Evolutionary conservation across 2,329 filamentous ascomycete genomes (phyloP), one percentile per base, ranked within the genome.

Genomic region (Aspergillus hiratsukae): DNA sequence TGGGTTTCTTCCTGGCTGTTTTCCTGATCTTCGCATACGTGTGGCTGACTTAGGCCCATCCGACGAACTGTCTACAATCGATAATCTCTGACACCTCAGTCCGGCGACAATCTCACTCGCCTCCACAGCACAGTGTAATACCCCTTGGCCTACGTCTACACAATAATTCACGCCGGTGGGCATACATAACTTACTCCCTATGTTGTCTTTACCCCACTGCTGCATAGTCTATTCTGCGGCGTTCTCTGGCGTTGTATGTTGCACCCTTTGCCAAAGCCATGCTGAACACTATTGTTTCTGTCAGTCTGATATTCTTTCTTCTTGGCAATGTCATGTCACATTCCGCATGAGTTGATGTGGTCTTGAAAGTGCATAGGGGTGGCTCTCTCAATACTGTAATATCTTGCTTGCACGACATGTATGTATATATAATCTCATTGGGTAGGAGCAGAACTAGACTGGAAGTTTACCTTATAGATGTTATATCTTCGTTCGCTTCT

Each of bases 1-100:
- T 97, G 52, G 81, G 80, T 46, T 99, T 99, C 76, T 96, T 99
- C 72, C 81, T 85, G 5, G 89, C 87, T 37, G 90, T 97, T 19
- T 84, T 88, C 60, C 71, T 93, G 54, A 73, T 97, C 63, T 99
- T 99, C 74, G 84, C 86, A 64, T 99, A 93, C 73, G 93, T 97
- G 57, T 97, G 93, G 92, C 74, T 96, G 58, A 94, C 90, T 68
- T 93, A 72, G 82, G 60, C 59, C 43, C 21, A 14, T 46, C 19
- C 21, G 19, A 23, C 21, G 9, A 7, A 19, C 21, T 23, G 41
- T 10, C 10, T 11, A 45, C 41, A 14, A 37, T 17, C 14, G 31
- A 17, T 37, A 17, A 37, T 37, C 7, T 14, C 5, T 7, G 31
- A 37, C 7, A 17, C 14, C 31, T 37, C 14, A 7, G 6, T 3